Base-by-base conservation (phyloP, 176 grass and related monocot genomes). In the Coix lacrymajobi region DNA sequence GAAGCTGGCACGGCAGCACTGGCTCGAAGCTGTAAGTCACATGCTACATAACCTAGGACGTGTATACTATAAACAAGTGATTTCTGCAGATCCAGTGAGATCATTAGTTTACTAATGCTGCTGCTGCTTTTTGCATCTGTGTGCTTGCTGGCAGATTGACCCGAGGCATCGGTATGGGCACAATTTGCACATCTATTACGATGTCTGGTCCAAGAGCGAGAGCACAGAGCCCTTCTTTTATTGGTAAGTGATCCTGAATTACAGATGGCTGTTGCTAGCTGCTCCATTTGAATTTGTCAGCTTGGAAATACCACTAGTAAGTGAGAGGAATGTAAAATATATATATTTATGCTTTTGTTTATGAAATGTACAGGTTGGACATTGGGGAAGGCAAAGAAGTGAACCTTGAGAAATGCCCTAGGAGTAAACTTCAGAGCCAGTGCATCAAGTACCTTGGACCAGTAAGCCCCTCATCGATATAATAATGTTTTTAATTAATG, bases 1-100 rank as follows among this genome's bases (percentile, higher is more conserved):
- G 78, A 96, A 96, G 85, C 89, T 99, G 85, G 91, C 97, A 40
- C 66, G 90, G 79, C 97, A 88, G 83, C 97, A 99, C 87, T 99
- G 97, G 97, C 97, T 99, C 66, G 97, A 99, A 99, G 97, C 97
- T 78, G 97, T 99, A 92, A 75, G 91, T 83, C 60, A 80, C 88
- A 79, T 84, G 72, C 80, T 66, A 32, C 78, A 72, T 54, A 84
- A 86, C 56, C 71, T 60, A 63, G 46, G 74, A 22, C 56, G 33
- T 83, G 66, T 19, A 20, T 57, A n/a, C 52, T n/a, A n/a, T 8
- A 81, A 86, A 34, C 71, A 83, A 40, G 41, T 39, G 56, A 15
- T 62, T 62, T 15, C 40, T 19, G 3, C 11, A 44, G 36, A 25
- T 71, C 66, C 52, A 83, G 62, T 84, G 68, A 71, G 70, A 87